Evolutionary conservation across 2,329 filamentous ascomycete species (phyloP).

Genomic region (Thielaviopsis ethacetica): DNA sequence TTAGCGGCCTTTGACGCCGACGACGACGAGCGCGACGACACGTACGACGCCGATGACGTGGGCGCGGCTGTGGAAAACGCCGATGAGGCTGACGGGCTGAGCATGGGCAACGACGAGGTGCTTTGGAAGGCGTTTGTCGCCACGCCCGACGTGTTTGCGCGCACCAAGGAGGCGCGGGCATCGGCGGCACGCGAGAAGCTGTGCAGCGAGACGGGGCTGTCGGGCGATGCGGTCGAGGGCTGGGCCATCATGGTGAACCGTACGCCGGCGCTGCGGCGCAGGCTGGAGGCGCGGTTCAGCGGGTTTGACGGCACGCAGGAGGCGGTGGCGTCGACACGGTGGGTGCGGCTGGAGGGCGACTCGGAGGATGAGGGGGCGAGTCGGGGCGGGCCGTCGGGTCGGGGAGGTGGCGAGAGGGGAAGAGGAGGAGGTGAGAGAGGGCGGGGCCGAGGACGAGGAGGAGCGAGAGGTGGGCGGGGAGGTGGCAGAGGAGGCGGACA

Average conservation of each 20-base stretch:
- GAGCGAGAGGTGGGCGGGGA: background rate
- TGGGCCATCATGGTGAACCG: slow-evolving; percentile 78
- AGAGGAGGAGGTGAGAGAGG: slow-evolving; percentile 29
- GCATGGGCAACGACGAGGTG: slow-evolving; percentile 46
- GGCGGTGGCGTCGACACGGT: slow-evolving; percentile 49
- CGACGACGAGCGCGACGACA: slow-evolving; percentile 93
- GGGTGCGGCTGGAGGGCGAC: slow-evolving; percentile 19
- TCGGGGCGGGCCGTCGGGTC: slow-evolving; percentile 17
- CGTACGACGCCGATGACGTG: slow-evolving; percentile 83
- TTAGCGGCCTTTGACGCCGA: slow-evolving; percentile 82
- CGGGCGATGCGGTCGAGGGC: slow-evolving; percentile 84
- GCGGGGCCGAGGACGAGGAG: slow-evolving; percentile 29
- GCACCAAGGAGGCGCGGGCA: slow-evolving; percentile 50
- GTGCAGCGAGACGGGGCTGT: slow-evolving; percentile 67
- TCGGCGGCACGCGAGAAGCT: slow-evolving; percentile 41
- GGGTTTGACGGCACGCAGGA: slow-evolving; percentile 50
- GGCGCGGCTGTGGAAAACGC: slow-evolving; percentile 68
- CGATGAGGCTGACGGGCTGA: slow-evolving; percentile 31
- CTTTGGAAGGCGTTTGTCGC: slow-evolving; percentile 59
- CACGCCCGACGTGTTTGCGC: slow-evolving; percentile 48
- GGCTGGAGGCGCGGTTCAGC: slow-evolving; percentile 54
- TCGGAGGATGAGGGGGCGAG: slow-evolving; percentile 15
- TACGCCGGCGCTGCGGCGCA: slow-evolving; percentile 49
- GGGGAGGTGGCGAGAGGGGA: slow-evolving; percentile 28
- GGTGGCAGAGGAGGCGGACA: background rate